These are phyloP conservation scores for Apiotrichum brassicae DNA, from an alignment of 1,284 basidiomycete genomes.

Conservation along the genomic window DNA sequence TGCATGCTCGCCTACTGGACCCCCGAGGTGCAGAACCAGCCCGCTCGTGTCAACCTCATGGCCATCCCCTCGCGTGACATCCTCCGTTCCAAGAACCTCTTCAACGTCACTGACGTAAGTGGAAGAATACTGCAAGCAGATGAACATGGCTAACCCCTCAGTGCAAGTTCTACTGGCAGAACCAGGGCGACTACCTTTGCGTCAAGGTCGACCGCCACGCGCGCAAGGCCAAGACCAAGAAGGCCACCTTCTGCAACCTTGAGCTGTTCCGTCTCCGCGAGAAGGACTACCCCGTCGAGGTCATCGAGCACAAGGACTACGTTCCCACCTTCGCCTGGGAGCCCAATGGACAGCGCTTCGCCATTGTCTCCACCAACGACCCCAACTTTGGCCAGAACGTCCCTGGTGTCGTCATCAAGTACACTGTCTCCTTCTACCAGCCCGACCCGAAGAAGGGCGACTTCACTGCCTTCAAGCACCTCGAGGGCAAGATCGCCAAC, in stretches of 20 bases:
- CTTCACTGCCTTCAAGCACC: slow-evolving; percentile 78
- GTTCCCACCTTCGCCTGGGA: slow-evolving; percentile 99
- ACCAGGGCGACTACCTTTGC: slow-evolving; percentile 96
- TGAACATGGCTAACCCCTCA: slow-evolving; percentile 41
- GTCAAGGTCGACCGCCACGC: slow-evolving; percentile 96
- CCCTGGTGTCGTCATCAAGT: slow-evolving; percentile 89
- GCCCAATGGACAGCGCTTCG: slow-evolving; percentile 91
- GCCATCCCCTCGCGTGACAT: slow-evolving; percentile 78
- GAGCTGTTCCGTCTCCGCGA: slow-evolving; percentile 97
- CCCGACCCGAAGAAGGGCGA: slow-evolving; percentile 96
- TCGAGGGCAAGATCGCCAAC: slow-evolving; percentile 84
- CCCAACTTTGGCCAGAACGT: slow-evolving; percentile 85
- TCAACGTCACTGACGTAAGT: slow-evolving; percentile 92
- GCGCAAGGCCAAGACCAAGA: slow-evolving; percentile 84
- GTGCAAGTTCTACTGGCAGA: slow-evolving; percentile 99
- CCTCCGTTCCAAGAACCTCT: slow-evolving; percentile 92
- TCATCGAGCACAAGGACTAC: slow-evolving; percentile 94
- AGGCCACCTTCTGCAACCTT: slow-evolving; percentile 96
- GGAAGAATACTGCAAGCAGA: not conserved
- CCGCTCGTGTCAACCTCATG: slow-evolving; percentile 90
- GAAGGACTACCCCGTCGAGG: slow-evolving; percentile 97
- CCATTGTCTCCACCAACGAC: slow-evolving; percentile 89
- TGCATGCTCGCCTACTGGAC: slow-evolving; percentile 98
- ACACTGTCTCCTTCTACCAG: slow-evolving; percentile 94
- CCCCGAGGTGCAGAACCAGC: slow-evolving; percentile 93